Evolutionary conservation across 2,329 filamentous ascomycete genomes (phyloP).

Genomic region (Monilinia aucupariae): DNA sequence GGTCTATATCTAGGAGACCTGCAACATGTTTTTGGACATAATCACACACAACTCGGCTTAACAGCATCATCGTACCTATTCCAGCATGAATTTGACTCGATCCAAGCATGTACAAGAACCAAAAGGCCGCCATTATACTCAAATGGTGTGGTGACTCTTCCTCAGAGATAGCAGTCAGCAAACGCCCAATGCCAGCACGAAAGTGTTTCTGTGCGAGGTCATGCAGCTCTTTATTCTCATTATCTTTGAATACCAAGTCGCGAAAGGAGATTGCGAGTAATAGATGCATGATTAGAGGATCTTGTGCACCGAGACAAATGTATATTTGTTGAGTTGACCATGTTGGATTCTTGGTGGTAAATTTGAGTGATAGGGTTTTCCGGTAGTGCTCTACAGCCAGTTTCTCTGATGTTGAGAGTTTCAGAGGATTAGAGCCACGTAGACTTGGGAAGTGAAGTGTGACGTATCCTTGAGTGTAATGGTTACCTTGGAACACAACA

Average conservation of each 20-base stretch:
- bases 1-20: neutral
- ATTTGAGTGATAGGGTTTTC: neutral
- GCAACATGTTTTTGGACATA: conserved; percentile 10
- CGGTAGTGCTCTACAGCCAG: conserved; percentile 4
- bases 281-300: conserved; percentile 12
- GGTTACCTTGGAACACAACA: neutral
- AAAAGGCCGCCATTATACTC: conserved; percentile 7
- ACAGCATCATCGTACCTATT: conserved; percentile 6
- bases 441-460: neutral
- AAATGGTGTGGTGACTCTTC: neutral
- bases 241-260: neutral
- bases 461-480: neutral
- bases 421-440: neutral
- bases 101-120: conserved; percentile 12
- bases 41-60: neutral
- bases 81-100: conserved; percentile 2
- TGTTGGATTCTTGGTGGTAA: neutral
- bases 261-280: conserved; percentile 8
- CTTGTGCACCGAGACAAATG: conserved; percentile 1
- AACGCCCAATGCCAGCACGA: conserved; percentile 2
- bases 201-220: conserved; percentile 5
- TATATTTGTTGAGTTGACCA: conserved; percentile 12
- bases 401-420: conserved; percentile 6
- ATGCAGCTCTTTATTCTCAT: neutral
- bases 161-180: conserved; percentile 5